A percentile compares a stretch with the other conserved stretches of the same genome.
These are phyloP conservation scores for Rhodotorula sp. DNA, from an alignment of 1,284 basidiomycete genomes.

Conservation along the genomic window DNA sequence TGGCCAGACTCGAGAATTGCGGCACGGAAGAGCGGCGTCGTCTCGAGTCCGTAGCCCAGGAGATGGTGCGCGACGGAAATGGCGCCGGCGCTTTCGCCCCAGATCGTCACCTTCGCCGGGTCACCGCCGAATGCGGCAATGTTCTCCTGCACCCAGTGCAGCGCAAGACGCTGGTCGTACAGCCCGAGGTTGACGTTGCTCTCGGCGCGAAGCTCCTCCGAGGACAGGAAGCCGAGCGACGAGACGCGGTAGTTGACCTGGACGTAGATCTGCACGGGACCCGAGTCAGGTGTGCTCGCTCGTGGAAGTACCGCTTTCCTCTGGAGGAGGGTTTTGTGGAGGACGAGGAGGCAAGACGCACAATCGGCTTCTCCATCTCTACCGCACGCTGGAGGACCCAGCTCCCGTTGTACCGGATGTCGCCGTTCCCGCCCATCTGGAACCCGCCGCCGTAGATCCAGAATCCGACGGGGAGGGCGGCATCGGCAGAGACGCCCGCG, in stretches of 20 bases:
- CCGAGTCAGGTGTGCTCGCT: not conserved
- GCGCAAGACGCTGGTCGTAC: constrained; percentile 33
- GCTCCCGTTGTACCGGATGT: constrained; percentile 30
- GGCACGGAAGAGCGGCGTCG: constrained; percentile 47
- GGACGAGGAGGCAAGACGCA: not conserved
- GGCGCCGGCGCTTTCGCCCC: constrained; percentile 49
- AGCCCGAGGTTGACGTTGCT: constrained; percentile 27
- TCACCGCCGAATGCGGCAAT: constrained; percentile 64
- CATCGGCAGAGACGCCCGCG: constrained; percentile 50
- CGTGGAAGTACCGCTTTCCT: too few species aligned
- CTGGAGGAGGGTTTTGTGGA: too few species aligned
- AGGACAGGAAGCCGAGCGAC: constrained; percentile 56
- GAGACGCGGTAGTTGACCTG: constrained; percentile 55
- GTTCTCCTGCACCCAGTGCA: constrained; percentile 58
- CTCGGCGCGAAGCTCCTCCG: constrained; percentile 51
- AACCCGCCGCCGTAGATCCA: constrained; percentile 47
- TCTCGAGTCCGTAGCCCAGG: constrained; percentile 19
- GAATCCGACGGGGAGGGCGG: constrained; percentile 62
- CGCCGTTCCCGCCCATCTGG: constrained; percentile 19
- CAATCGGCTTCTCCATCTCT: constrained; percentile 36
- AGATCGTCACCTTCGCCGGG: constrained; percentile 47
- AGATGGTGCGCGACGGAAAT: constrained; percentile 40
- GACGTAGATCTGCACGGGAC: constrained; percentile 25
- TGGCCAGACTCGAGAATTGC: constrained; percentile 54
- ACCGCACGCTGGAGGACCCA: constrained; percentile 33